Evolutionary conservation across 2,329 filamentous ascomycete species (phyloP).

Genomic region (Setomelanomma holmii): DNA sequence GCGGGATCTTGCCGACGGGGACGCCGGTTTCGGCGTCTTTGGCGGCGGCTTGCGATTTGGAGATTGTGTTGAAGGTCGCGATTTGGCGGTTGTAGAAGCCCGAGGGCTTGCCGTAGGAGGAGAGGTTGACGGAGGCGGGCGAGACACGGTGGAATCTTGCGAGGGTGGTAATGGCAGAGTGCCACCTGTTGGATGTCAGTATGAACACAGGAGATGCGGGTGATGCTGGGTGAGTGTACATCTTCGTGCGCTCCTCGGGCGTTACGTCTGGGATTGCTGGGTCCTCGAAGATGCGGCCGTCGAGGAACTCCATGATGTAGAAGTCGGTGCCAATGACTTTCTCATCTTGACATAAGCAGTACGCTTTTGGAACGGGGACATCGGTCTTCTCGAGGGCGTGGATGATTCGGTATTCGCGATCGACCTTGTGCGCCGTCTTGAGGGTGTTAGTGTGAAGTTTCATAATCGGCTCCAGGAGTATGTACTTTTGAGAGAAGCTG

Average conservation of each 20-base stretch:
- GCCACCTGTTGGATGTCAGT: conserved; percentile 67
- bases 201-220: neutral
- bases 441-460: neutral
- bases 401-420: conserved; percentile 92
- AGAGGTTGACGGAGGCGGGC: conserved; percentile 70
- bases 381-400: conserved; percentile 79
- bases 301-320: conserved; percentile 96
- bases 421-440: conserved; percentile 92
- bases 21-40: conserved; percentile 78
- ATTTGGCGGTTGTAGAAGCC: conserved; percentile 90
- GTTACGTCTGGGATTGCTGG: conserved; percentile 77
- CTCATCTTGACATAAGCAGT: conserved; percentile 85
- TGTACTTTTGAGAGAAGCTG: conserved; percentile 73
- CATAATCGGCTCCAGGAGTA: neutral
- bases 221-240: conserved; percentile 57
- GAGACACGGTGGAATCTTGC: conserved; percentile 83
- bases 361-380: conserved; percentile 84
- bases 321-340: conserved; percentile 86
- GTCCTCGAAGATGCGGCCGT: conserved; percentile 93
- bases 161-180: conserved; percentile 80
- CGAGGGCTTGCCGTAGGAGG: conserved; percentile 72
- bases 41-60: conserved; percentile 75
- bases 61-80: conserved; percentile 80
- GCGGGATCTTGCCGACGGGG: conserved; percentile 81
- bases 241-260: conserved; percentile 71